Base-by-base conservation (phyloP, 1,284 basidiomycete genomes). In the Sporisorium scitamineum region DNA sequence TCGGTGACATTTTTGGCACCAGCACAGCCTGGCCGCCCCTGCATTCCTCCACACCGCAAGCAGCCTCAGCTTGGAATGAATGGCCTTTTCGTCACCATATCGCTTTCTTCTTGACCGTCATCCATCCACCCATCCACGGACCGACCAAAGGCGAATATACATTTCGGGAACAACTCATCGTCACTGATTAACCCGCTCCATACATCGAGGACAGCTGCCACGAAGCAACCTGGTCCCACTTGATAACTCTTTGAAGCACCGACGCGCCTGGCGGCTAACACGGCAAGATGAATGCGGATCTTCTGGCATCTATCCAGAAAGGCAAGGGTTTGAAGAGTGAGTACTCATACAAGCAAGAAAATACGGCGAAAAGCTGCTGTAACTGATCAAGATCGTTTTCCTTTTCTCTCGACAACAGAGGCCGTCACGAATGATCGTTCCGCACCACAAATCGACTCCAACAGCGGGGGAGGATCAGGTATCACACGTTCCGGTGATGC, bases 371-470 rank as follows among this genome's bases (percentile, higher is more conserved):
- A 18, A 37, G 14, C 37, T 16, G 13, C 18, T 27, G 14, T 53
- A n/a, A 31, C 55, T 69, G 60, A 61, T 52, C 8, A 9, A 6
- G 14, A 1, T 26, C 5, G 16, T 18, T 24, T 24, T n/a, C n/a
- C 5, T 41, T 16, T 41, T 14, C 18, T 31, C 45, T 3, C 47
- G n/a, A 29, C 22, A 16, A 62, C 54, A 76, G 73, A 95, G 86
- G 87, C 92, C 13, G 88, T 89, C 66, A 95, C 93, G 7, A 89
- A 91, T 88, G 94, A 95, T 85, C 89, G 92, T 47, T 95, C 93
- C 82, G 90, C 87, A 8, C 93, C 94, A 1, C 22, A 76, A 0
- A 62, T 95, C 55, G 92, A 91, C 2, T 79, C 84, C 22, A 80
- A 58, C 18, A 54, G 34, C 13, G 45, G 61, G 14, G 66, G 71